Evolutionary conservation across 148 eudicot genomes (phyloP), one percentile per base, ranked within the genome.

Genomic region (Rhododendron mucronatum): DNA sequence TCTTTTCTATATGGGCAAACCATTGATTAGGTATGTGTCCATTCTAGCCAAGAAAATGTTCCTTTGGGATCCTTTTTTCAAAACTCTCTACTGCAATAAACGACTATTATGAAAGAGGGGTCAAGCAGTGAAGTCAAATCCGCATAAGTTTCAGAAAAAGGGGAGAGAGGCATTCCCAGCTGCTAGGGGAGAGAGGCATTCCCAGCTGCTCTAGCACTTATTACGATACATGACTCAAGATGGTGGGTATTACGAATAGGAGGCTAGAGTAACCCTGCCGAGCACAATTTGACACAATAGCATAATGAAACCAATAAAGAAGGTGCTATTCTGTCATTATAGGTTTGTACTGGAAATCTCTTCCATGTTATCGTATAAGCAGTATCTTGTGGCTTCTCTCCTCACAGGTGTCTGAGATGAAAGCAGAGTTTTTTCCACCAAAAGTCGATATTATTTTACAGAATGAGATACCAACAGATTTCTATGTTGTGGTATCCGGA

Each of bases 401-500:
- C 86, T 55, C 23, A 10, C 89, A 91, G 93, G 92, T 92, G 82
- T 83, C 91, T 12, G 94, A 92, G 59, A 91, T 92, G 88, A 92
- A 86, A 87, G 94, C 92, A 69, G 94, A 92, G 84, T 92, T 87
- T 75, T 92, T 87, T 81, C 94, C 94, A 84, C 94, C 94, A 16
- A 92, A 91, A 84, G 92, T 92, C n/a, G 94, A 92, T 77, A 91
- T 92, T 82, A 84, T 91, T 45, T 85, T 92, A 85, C 92, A 92
- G 83, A 92, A 92, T 78, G 94, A 92, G 90, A 91, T 92, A 83
- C 87, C 94, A 48, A 91, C 91, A 82, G 94, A 92, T 75, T 91
- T 92, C 89, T 92, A 92, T 86, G 83, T 92, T n/a, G 33, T 92
- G 50, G 94, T 89, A 48, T 88, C 91, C 7, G 94, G 94, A 76